A percentile compares a stretch with the other conserved stretches of the same genome.
These are phyloP conservation scores for Borovskyia barvae DNA, from an alignment of 208 protist species.

Conservation along the genomic window DNA sequence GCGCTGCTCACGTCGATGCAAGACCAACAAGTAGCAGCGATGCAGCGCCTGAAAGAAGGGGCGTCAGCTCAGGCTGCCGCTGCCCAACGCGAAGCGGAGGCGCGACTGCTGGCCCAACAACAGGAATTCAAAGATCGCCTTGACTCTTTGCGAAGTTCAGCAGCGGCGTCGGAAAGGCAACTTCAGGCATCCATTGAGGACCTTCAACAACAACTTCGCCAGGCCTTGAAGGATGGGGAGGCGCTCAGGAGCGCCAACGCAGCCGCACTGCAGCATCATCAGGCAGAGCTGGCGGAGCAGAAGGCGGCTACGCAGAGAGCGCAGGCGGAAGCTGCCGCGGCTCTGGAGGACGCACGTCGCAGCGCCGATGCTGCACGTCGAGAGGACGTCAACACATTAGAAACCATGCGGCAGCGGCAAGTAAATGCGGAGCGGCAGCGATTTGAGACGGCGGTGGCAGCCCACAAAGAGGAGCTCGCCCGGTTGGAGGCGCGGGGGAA, in stretches of 20 bases:
- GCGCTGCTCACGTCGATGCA: slow-evolving; percentile 17
- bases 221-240: slow-evolving; percentile 6
- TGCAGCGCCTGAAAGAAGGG: slow-evolving; percentile 14
- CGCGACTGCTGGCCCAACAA: slow-evolving; percentile 5
- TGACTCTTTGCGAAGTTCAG: slow-evolving; percentile 3
- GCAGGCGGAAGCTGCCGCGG: slow-evolving; percentile 14
- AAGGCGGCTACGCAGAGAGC: slow-evolving; percentile 12
- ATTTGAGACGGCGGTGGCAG: slow-evolving; percentile 20
- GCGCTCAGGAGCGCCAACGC: slow-evolving; percentile 11
- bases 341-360: slow-evolving; percentile 10
- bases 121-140: slow-evolving; percentile 10
- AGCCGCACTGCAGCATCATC: slow-evolving; percentile 8
- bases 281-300: slow-evolving; percentile 16
- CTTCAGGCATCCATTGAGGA: slow-evolving; percentile 15
- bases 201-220: slow-evolving; percentile 20
- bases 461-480: slow-evolving; percentile 19
- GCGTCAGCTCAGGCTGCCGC: neutral
- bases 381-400: slow-evolving; percentile 10
- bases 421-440: slow-evolving; percentile 20
- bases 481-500: slow-evolving; percentile 7
- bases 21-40: slow-evolving; percentile 12
- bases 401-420: slow-evolving; percentile 16
- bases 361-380: slow-evolving; percentile 11
- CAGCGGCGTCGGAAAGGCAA: slow-evolving; percentile 15
- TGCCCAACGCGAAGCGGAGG: slow-evolving; percentile 3